Conservation (phyloP, 2,329 filamentous ascomycete species). For the Davidsoniella virescens region DNA sequence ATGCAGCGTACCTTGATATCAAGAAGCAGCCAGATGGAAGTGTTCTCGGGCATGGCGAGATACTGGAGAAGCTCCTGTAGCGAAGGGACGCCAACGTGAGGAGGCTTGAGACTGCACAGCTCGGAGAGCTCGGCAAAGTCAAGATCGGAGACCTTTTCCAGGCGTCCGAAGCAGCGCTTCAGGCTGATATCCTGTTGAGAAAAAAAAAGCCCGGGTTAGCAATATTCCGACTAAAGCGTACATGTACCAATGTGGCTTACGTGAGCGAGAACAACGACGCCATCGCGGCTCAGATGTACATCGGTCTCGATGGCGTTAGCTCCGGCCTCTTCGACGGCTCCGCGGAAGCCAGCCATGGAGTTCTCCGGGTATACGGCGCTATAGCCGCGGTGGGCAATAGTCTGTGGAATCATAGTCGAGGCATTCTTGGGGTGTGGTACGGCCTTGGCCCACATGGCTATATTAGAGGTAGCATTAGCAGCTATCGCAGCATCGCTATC, state of each 20-base stretch:
- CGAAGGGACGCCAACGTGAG: slow-evolving; percentile 56
- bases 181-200: slow-evolving; percentile 51
- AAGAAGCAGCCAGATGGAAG: slow-evolving; percentile 63
- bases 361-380: slow-evolving; percentile 73
- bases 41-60: slow-evolving; percentile 44
- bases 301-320: slow-evolving; percentile 80
- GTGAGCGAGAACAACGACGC: slow-evolving; percentile 72
- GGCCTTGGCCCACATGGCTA: slow-evolving; percentile 22
- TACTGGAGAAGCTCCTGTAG: slow-evolving; percentile 60
- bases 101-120: slow-evolving; percentile 49
- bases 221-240: no score
- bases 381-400: slow-evolving; percentile 66
- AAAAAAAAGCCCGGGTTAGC: no score
- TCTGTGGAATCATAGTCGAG: slow-evolving; percentile 38
- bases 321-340: slow-evolving; percentile 50
- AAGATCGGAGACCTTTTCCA: slow-evolving; percentile 56
- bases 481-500: no score
- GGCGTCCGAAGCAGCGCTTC: slow-evolving; percentile 66
- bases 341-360: slow-evolving; percentile 61
- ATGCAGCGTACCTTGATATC: slow-evolving; percentile 59
- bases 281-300: slow-evolving; percentile 65
- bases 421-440: slow-evolving; percentile 14
- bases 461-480: background rate
- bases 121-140: slow-evolving; percentile 58
- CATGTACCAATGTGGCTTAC: slow-evolving; percentile 26